Percentiles rank a stretch among this genome's conserved stretches.
phyloP scores from a whole-genome alignment of 1,284 basidiomycete species.

The Erythrobasidium hasegawianum region DNA sequence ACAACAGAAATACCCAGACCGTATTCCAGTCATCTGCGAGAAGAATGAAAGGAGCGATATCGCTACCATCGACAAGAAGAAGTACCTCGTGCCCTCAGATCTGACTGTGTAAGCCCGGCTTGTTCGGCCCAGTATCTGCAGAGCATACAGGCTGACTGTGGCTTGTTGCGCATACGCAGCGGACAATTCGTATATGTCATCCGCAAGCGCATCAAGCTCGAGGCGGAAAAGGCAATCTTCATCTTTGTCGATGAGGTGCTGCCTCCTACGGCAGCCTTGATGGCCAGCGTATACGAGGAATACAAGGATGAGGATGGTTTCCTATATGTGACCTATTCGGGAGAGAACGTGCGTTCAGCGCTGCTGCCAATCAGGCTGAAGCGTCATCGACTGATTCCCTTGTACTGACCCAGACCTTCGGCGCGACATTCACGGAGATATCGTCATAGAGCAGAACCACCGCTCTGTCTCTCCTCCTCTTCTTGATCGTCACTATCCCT shows the following conservation, averaged over 20 bases:
- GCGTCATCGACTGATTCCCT: no score
- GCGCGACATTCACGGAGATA: no score
- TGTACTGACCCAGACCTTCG: no score
- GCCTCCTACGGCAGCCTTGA: conserved; percentile 94
- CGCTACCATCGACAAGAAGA: conserved; percentile 99
- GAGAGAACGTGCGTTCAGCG: conserved; percentile 72
- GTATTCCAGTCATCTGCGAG: conserved; percentile 99
- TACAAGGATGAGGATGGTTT: conserved; percentile 98
- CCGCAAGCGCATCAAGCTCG: conserved; percentile 98
- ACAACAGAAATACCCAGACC: conserved; percentile 98
- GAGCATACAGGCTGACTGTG: background rate
- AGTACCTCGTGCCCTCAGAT: conserved; percentile 97
- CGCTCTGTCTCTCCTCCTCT: no score
- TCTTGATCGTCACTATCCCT: no score
- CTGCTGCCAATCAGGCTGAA: no score
- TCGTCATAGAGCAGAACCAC: no score
- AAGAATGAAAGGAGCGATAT: conserved; percentile 99
- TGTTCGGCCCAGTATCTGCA: background rate
- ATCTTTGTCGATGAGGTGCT: conserved; percentile 98
- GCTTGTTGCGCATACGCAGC: background rate
- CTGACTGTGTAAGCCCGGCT: conserved; percentile 64
- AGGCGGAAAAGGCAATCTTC: conserved; percentile 99
- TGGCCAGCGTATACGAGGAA: conserved; percentile 99
- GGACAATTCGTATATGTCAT: conserved; percentile 99
- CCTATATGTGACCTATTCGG: conserved; percentile 75